Percentiles rank a stretch among this genome's conserved stretches.
phyloP scores from a whole-genome alignment of 495 filamentous ascomycete genomes.

The Penicillium dipodomyicola region DNA sequence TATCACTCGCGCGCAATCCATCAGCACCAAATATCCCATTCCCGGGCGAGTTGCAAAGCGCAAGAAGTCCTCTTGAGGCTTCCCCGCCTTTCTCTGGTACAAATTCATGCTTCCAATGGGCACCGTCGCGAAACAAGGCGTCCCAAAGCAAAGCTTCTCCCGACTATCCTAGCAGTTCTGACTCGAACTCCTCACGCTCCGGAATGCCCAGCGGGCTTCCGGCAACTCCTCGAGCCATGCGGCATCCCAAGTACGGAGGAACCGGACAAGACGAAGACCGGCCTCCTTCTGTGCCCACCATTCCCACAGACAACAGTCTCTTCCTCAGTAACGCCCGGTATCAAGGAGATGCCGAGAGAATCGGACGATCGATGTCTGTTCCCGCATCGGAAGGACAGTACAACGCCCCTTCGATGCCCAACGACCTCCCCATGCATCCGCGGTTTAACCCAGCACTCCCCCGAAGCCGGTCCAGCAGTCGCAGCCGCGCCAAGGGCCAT shows the following conservation, averaged over 20 bases:
- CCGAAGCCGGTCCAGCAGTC: slow-evolving; percentile 47
- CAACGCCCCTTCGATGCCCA: slow-evolving; percentile 39
- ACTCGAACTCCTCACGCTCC: slow-evolving; percentile 43
- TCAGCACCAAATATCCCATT: slow-evolving; percentile 77
- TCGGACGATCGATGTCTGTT: slow-evolving; percentile 70
- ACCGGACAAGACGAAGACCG: slow-evolving; percentile 54
- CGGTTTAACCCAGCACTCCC: slow-evolving; percentile 55
- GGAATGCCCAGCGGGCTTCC: slow-evolving; percentile 63
- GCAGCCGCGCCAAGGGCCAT: slow-evolving; percentile 40
- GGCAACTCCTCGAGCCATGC: slow-evolving; percentile 82
- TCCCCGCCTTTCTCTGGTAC: slow-evolving; percentile 32
- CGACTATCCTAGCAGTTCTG: slow-evolving; percentile 46
- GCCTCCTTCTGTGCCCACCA: slow-evolving; percentile 63
- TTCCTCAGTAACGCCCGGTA: slow-evolving; percentile 64
- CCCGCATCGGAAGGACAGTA: slow-evolving; percentile 59
- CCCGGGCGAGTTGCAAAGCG: slow-evolving; percentile 58
- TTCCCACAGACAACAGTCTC: slow-evolving; percentile 52
- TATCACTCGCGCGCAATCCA: slow-evolving; percentile 75
- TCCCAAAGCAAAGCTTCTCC: slow-evolving; percentile 44
- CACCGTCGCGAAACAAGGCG: slow-evolving; percentile 34
- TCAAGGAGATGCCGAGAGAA: slow-evolving; percentile 54
- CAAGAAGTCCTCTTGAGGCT: slow-evolving; percentile 35
- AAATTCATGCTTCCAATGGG: slow-evolving; percentile 45
- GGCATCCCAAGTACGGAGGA: slow-evolving; percentile 62
- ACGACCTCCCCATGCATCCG: slow-evolving; percentile 54